Evolutionary conservation across 2,329 filamentous ascomycete genomes (phyloP), one percentile per base, ranked within the genome.

Genomic region (Trichoderma arundinaceum): DNA sequence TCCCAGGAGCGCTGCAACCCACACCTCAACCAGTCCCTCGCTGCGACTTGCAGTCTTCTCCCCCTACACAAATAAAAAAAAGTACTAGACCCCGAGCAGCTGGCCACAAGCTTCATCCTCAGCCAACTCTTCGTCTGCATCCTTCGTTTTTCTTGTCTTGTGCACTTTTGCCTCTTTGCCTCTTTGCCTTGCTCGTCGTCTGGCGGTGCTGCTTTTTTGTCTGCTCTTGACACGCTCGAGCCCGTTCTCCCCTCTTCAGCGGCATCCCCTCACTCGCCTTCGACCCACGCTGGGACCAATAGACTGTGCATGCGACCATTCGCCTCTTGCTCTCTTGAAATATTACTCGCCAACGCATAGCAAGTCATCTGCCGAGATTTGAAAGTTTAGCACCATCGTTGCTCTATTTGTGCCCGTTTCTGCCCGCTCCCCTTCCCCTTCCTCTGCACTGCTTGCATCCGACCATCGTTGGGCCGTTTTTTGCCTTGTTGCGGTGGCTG

Each of bases 261-360:
- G 56, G 41, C 59, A 38, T 64, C 61, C 61, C 61, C 61, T 64
- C 61, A 64, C 61, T 64, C 61, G 61, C 61, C 59, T 57, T 57
- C 61, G 61, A 49, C 61, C 52, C 52, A 56, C 61, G 61, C 52
- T 49, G 52, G 59, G 41, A 49, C 61, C 61, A 64, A 64, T 57
- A 56, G 61, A 49, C 33, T 39, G 61, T 64, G 41, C 61, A 64
- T 64, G 61, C 61, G 61, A 54, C 43, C 41, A 64, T 48, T 64
- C 61, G 51, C 61, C 52, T 51, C 52, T 33, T 64, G 15, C 46
- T 53, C 9, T 22, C n/a, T 53, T 62, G 35, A 38, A 28, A 41
- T 22, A 43, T 12, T 43, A 52, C 46, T 53, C 49, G 51, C 61
- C 61, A 64, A 48, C 59, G 59, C 59, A 63, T 51, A 33, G 49